These are phyloP conservation scores for Tarenaya hassleriana DNA, from an alignment of 345 rosid species.

Conservation along the genomic window DNA sequence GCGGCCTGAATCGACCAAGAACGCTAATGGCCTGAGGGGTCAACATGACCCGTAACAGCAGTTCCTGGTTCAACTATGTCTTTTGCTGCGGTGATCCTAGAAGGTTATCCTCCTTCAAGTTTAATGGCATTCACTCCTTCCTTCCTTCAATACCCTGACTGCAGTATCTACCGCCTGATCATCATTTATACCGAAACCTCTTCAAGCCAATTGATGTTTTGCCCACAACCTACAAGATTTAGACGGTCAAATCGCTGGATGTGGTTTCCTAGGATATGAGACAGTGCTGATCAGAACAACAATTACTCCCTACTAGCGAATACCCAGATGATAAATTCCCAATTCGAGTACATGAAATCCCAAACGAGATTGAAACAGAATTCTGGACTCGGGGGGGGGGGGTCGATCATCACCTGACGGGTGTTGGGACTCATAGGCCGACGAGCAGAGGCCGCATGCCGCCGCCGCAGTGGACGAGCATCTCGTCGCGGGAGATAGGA, in stretches of 20 bases:
- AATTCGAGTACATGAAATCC: background rate
- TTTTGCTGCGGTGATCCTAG: constrained; percentile 77
- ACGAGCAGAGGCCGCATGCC: constrained; percentile 74
- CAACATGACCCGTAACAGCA: constrained; percentile 95
- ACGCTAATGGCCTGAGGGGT: constrained; percentile 97
- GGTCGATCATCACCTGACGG: constrained; percentile 40
- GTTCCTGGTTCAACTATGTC: constrained; percentile 90
- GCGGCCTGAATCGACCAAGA: constrained; percentile 96
- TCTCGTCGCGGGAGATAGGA: constrained; percentile 81
- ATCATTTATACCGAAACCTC: constrained; percentile 29
- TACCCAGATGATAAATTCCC: no score
- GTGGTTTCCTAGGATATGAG: constrained; percentile 2
- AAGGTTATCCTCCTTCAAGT: constrained; percentile 79
- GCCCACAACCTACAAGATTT: constrained; percentile 6
- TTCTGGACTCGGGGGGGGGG: background rate
- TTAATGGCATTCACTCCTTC: constrained; percentile 94
- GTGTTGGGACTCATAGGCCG: constrained; percentile 73
- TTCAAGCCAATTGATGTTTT: constrained; percentile 18
- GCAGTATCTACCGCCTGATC: constrained; percentile 86
- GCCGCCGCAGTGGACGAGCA: constrained; percentile 92
- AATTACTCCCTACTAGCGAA: no score
- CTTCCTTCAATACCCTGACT: constrained; percentile 71
- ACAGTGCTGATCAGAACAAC: no score
- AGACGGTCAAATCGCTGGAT: background rate
- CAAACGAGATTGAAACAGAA: background rate